phyloP scores from a whole-genome alignment of 2,329 filamentous ascomycete species.

The Scleromitrula shiraiana region DNA sequence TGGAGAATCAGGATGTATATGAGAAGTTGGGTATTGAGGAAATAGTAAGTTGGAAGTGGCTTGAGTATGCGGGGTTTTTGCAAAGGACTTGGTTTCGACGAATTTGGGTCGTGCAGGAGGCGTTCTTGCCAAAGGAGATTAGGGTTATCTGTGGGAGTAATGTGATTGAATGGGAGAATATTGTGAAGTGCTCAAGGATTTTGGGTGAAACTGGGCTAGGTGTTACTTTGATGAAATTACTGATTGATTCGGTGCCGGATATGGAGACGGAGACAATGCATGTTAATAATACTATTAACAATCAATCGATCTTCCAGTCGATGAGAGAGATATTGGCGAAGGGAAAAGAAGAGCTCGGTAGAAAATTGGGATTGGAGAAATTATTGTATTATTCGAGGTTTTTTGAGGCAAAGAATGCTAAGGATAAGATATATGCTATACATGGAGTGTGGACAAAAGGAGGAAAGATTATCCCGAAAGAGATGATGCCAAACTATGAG shows the following conservation, averaged over 20 bases:
- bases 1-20: conserved; percentile 4
- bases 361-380: conserved; percentile 7
- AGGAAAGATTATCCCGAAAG: background rate
- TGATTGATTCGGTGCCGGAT: conserved; percentile 4
- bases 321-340: conserved; percentile 2
- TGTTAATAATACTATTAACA: conserved; percentile 9
- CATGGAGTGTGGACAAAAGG: conserved; percentile 10
- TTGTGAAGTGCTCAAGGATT: conserved; percentile 7
- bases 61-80: conserved; percentile 10
- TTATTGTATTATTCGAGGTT: conserved; percentile 11
- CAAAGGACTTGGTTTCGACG: conserved; percentile 12
- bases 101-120: conserved; percentile 15
- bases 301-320: conserved; percentile 11
- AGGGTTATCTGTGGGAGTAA: conserved; percentile 4
- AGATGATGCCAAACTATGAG: conserved; percentile 7
- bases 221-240: conserved; percentile 2
- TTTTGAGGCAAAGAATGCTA: conserved; percentile 10
- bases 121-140: conserved; percentile 6
- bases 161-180: conserved; percentile 5
- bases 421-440: conserved; percentile 13
- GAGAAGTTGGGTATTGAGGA: conserved; percentile 5
- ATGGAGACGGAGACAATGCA: conserved; percentile 1
- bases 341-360: background rate
- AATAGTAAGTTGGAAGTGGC: conserved; percentile 8
- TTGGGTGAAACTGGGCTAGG: conserved; percentile 9